phyloP scores from a whole-genome alignment of 2,329 filamentous ascomycete genomes.

The Ascochyta koolunga region DNA sequence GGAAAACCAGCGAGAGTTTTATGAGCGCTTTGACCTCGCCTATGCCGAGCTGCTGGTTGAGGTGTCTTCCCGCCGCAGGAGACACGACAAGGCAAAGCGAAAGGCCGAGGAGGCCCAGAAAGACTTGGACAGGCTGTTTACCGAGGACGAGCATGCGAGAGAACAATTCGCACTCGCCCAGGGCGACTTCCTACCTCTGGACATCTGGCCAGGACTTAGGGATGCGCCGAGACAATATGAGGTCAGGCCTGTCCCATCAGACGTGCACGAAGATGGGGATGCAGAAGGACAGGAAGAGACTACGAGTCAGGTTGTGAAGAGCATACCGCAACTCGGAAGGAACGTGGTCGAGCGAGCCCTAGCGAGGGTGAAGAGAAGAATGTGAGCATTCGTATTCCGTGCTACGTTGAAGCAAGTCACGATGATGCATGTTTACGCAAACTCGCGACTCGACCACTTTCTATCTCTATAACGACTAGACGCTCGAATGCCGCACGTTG shows the following conservation, averaged over 20 bases:
- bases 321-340: slow-evolving; percentile 44
- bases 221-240: slow-evolving; percentile 45
- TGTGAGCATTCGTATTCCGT: slow-evolving; percentile 25
- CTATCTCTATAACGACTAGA: too few species aligned
- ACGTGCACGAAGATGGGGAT: slow-evolving; percentile 24
- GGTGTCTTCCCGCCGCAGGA: slow-evolving; percentile 73
- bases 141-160: slow-evolving; percentile 72
- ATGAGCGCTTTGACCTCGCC: slow-evolving; percentile 82
- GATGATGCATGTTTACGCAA: too few species aligned
- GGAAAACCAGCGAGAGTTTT: slow-evolving; percentile 77
- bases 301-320: slow-evolving; percentile 26
- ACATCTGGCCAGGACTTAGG: slow-evolving; percentile 75
- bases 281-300: slow-evolving; percentile 19
- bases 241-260: slow-evolving; percentile 31
- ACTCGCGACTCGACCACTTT: too few species aligned
- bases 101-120: slow-evolving; percentile 80
- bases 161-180: slow-evolving; percentile 81
- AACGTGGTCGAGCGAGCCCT: slow-evolving; percentile 45
- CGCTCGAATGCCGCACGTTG: too few species aligned
- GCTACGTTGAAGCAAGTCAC: too few species aligned
- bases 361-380: slow-evolving; percentile 44
- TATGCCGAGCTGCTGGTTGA: slow-evolving; percentile 88
- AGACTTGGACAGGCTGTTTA: slow-evolving; percentile 75
- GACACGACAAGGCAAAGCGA: slow-evolving; percentile 74
- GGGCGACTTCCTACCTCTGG: slow-evolving; percentile 83